Percentiles rank a stretch among this genome's conserved stretches.
Evolutionary conservation across 169 alveolate species (phyloP).

Genomic region (Plasmodium vivax): DNA sequence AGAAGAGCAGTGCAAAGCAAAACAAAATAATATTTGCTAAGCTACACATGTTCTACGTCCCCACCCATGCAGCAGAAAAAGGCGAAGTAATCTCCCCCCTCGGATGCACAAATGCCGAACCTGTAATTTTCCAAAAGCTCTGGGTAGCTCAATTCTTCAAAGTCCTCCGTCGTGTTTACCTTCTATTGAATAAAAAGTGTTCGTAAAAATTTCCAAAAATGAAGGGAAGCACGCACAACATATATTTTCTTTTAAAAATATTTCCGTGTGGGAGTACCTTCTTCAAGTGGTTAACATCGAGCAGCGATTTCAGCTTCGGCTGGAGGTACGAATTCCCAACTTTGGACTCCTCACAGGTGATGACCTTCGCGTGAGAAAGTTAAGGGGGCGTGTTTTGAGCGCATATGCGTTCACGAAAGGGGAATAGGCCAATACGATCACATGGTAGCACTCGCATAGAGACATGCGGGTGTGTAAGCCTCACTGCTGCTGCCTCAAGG

Average conservation of each 20-base stretch:
- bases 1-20: neutral
- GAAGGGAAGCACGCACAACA: neutral
- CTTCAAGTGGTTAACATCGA: slow-evolving; percentile 50
- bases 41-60: neutral
- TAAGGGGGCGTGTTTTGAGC: neutral
- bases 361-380: slow-evolving; percentile 8
- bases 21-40: neutral
- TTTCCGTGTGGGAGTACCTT: slow-evolving; percentile 14
- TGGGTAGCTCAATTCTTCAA: slow-evolving; percentile 9
- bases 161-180: neutral
- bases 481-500: neutral
- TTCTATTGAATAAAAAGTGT: slow-evolving; percentile 6
- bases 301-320: slow-evolving; percentile 40
- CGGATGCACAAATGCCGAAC: neutral
- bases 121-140: slow-evolving; percentile 47
- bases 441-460: neutral
- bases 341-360: slow-evolving; percentile 49
- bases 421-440: neutral
- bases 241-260: neutral
- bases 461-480: neutral
- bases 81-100: neutral
- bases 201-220: neutral
- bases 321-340: slow-evolving; percentile 20
- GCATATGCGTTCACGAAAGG: neutral
- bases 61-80: neutral